Base-by-base conservation (phyloP, 2,329 filamentous ascomycete genomes). In the Alternaria angustiovoidea region DNA sequence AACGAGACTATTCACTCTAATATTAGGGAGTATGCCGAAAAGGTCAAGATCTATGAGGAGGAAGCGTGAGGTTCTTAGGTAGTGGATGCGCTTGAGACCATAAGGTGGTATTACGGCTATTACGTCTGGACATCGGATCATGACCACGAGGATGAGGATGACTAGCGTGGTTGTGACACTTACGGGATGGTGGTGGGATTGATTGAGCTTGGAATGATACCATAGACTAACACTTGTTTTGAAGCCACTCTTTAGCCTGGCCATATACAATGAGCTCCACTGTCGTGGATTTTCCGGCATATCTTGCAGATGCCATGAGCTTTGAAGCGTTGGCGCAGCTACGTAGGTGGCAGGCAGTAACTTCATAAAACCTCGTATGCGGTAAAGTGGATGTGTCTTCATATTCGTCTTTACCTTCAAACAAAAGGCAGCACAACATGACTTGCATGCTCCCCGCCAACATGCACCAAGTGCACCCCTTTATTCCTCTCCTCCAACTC, bases 1-100 rank as follows among this genome's bases (percentile, higher is more conserved):
- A 83, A 90, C 49, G 88, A 96, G 62, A 88, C 86, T 47, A 87
- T 96, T 22, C 85, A 92, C 54, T 96, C 92, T 65, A 90, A 91
- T 61, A 98, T 99, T 62, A 81, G 79, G 36, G 86, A 93, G 71
- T 97, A 97, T 77, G 89, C 93, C 0, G 89, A 90, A 34, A 93
- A 89, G 70, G 92, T 97, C 26, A 89, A 92, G 80, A 89, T 98
- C 46, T 91, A 88, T 68, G 91, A 95, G 72, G 74, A 81, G 22
- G 57, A 61, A 32, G 52, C 54, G 8, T 56, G 26, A 44, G 12
- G 3, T 20, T 4, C 16, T 20, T 11, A 24, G 20, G 20, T 24
- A 12, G 3, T 24, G 2, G 12, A 24, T 5, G 20, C 4, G 39
- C 11, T 24, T 16, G 20, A 12, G 9, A 24, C 24, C 11, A 8